Evolutionary conservation across 2,329 filamentous ascomycete genomes (phyloP), one percentile per base, ranked within the genome.

Genomic region (Leptographium galeiforme): DNA sequence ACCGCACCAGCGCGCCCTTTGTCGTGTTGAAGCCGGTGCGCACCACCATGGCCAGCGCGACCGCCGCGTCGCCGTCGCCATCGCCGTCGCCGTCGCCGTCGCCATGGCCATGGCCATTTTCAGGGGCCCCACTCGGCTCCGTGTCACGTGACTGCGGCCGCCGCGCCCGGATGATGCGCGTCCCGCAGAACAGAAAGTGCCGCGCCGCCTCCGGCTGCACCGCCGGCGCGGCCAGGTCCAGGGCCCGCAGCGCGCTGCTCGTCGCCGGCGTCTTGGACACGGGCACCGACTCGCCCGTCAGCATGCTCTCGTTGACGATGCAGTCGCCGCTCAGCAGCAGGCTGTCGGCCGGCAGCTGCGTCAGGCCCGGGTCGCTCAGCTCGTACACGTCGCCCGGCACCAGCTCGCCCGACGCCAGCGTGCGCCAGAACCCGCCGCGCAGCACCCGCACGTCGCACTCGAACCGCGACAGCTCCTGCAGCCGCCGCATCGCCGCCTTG

Each of bases 301-400:
- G 79, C 93, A 98, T 98, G 70, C 93, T 97, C 69, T 98, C 93
- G 63, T 98, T 98, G 59, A 98, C 90, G 57, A 98, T 97, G 63
- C 90, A 96, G 68, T 98, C 94, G 43, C 93, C 94, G 51, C 87
- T 88, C 0, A 98, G 76, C 7, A 98, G 72, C 38, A 98, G 72
- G 66, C 91, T 95, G 67, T 98, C 93, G 62, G 88, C 93, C 1
- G 93, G 93, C 57, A 97, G 86, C 61, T 95, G 87, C 4, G 80
- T 80, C 32, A 98, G 73, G 16, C 84, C 89, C 2, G 93, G 93
- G 66, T 98, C 94, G 54, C 91, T 96, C 50, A 98, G 79, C 72
- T 98, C 93, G 68, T 95, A 98, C 8, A 98, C 84, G 66, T 98
- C 93, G 36, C 93, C 93, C 1, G 94, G 93, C 11, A 96, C 90